Base-by-base conservation (phyloP, 2,329 filamentous ascomycete genomes). In the Aspergillus floridensis region DNA sequence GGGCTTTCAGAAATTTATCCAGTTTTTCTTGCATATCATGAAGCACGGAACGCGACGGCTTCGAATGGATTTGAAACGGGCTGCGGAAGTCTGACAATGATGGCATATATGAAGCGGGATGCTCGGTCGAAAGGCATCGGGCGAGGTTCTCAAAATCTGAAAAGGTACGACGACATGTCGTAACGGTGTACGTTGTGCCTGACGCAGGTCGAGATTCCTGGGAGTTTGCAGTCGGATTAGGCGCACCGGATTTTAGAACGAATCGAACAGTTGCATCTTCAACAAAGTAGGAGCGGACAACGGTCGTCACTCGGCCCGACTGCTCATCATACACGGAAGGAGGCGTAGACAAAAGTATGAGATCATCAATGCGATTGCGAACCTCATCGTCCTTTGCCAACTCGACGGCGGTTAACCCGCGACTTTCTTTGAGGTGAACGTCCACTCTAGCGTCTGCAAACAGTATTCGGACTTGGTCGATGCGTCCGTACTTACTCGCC, bases 351-450 rank as follows among this genome's bases (percentile, higher is more conserved):
- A 99, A 89, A 10, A 99, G 79, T 1, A 93, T 88, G 63, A 99
- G 81, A 73, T 99, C 95, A 71, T 99, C 95, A 63, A 99, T 97
- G 67, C 91, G 88, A 76, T 98, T 99, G 44, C 95, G 87, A 26
- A 99, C 91, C 66, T 99, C 95, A 72, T 99, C 95, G 69, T 99
- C 96, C 73, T 99, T 99, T 53, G 96, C 95, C 50, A 99, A 82
- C 75, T 99, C 95, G 6, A 98, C 92, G 7, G 95, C 95, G 7
- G 93, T 97, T 67, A 99, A 81, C 0, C 95, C 95, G 60, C 95
- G 86, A 16, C 91, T 78, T 73, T 99, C 96, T 73, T 89, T 90
- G 31, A 93, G 86, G 47, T 89, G 87, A 14, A 93, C 78, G 71
- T 99, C 95, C 4, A 97, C 92, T 66, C 96, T 83, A 24, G 91